Evolutionary conservation across 805 yeast genomes (phyloP).

Genomic region (Teunomyces barrocoloradensis): DNA sequence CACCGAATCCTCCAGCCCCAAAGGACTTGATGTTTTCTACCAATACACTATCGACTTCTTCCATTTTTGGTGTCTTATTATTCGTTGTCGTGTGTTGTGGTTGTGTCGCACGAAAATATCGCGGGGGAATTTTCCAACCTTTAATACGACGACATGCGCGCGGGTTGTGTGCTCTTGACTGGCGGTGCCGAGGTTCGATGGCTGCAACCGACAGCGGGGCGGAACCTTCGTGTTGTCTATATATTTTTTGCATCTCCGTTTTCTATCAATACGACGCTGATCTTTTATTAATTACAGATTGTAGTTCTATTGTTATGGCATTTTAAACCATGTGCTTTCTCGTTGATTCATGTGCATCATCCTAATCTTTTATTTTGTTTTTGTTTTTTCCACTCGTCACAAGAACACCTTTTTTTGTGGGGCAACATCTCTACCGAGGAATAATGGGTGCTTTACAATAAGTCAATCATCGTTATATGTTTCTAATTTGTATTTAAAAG

Average conservation of each 20-base stretch:
- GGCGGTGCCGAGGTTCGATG: no score
- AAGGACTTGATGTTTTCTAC: constrained; percentile 84
- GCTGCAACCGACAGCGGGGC: no score
- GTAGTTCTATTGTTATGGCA: no score
- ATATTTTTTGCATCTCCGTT: no score
- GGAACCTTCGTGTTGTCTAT: no score
- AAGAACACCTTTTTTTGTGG: not conserved
- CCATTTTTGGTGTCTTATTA: constrained; percentile 24
- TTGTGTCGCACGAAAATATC: not conserved
- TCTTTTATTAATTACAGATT: no score
- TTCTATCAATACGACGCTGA: no score
- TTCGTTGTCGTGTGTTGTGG: not conserved
- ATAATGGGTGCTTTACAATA: not conserved
- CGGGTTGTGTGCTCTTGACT: not conserved
- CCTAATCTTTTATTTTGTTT: not conserved
- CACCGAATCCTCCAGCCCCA: constrained; percentile 94
- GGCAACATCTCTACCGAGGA: constrained; percentile 1
- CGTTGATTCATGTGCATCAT: no score
- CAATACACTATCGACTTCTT: constrained; percentile 45
- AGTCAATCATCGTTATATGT: not conserved
- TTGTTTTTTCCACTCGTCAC: not conserved
- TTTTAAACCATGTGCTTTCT: no score
- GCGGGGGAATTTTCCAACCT: no score
- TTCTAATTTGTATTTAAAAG: constrained; percentile 11
- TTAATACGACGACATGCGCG: no score